A percentile compares a stretch with the other conserved stretches of the same genome.
Evolutionary conservation across 2,329 filamentous ascomycete species (phyloP).

Genomic region (Ilyonectria destructans): DNA sequence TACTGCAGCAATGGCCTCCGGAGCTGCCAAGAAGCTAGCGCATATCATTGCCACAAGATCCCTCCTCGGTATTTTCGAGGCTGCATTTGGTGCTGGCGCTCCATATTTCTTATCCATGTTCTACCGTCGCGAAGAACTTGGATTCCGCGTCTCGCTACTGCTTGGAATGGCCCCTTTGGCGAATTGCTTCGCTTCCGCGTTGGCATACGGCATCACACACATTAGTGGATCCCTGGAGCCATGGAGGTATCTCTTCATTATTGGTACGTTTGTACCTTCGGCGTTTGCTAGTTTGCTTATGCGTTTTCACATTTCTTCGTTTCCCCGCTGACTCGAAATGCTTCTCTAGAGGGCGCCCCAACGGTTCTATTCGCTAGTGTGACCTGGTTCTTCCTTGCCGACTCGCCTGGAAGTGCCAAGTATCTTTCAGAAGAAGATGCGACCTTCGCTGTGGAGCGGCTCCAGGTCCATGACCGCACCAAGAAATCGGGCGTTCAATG

Average conservation of each 20-base stretch:
- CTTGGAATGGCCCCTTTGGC: constrained; percentile 34
- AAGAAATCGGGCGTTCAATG: constrained; percentile 30
- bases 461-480: constrained; percentile 29
- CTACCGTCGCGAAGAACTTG: constrained; percentile 35
- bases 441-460: constrained; percentile 27
- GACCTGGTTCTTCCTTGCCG: constrained; percentile 28
- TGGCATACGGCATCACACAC: constrained; percentile 35
- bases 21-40: constrained; percentile 21
- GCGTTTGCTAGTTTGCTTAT: no score
- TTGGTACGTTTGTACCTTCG: constrained; percentile 17
- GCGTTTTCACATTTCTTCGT: neutral
- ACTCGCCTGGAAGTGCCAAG: constrained; percentile 28
- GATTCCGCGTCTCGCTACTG: constrained; percentile 33
- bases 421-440: constrained; percentile 27
- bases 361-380: constrained; percentile 26
- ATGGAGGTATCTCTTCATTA: constrained; percentile 33
- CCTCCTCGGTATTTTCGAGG: constrained; percentile 37
- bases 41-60: constrained; percentile 30
- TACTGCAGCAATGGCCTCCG: constrained; percentile 39
- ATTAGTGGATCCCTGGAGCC: constrained; percentile 27
- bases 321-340: neutral
- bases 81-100: constrained; percentile 39
- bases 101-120: constrained; percentile 39
- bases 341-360: constrained; percentile 25
- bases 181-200: constrained; percentile 33